A percentile compares a stretch with the other conserved stretches of the same genome.
phyloP scores from a whole-genome alignment of 345 rosid genomes.

The Erucastrum elatum region DNA sequence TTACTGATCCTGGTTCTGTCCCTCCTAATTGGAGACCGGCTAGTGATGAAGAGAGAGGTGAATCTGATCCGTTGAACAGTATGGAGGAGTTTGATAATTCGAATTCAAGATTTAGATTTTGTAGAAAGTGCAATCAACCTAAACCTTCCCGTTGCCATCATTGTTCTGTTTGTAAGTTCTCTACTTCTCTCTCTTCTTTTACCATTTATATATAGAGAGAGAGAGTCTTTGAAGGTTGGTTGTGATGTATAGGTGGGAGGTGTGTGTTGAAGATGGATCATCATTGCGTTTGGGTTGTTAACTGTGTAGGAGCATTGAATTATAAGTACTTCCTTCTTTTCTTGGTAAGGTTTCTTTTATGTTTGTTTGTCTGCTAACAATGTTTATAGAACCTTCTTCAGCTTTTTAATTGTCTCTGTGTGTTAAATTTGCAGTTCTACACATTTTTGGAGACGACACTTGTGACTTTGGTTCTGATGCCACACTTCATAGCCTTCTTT shows the following conservation, averaged over 20 bases:
- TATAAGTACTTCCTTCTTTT: conserved; percentile 97
- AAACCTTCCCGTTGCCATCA: conserved; percentile 98
- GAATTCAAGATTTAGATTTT: conserved; percentile 64
- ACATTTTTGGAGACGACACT: conserved; percentile 95
- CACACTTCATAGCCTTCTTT: conserved; percentile 90
- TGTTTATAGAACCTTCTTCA: neutral
- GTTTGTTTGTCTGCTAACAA: neutral
- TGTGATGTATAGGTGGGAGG: conserved; percentile 64
- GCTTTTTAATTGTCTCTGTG: neutral
- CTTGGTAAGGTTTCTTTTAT: conserved; percentile 58
- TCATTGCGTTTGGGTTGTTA: conserved; percentile 99
- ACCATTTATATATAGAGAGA: neutral
- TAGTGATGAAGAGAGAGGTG: conserved; percentile 86
- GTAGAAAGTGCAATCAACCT: conserved; percentile 89
- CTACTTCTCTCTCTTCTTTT: neutral
- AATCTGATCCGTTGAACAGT: conserved; percentile 66
- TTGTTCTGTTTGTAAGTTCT: conserved; percentile 90
- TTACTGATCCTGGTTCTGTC: conserved; percentile 91
- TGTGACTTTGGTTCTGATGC: conserved; percentile 81
- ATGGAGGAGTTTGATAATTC: conserved; percentile 58
- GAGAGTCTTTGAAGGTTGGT: conserved; percentile 20
- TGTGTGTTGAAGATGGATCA: conserved; percentile 99
- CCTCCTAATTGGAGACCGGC: conserved; percentile 94
- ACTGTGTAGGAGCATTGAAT: conserved; percentile 95
- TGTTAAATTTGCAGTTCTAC: conserved; percentile 59